phyloP scores from a whole-genome alignment of 2,329 filamentous ascomycete genomes.

The Chrysoporthe deuterocubensis region DNA sequence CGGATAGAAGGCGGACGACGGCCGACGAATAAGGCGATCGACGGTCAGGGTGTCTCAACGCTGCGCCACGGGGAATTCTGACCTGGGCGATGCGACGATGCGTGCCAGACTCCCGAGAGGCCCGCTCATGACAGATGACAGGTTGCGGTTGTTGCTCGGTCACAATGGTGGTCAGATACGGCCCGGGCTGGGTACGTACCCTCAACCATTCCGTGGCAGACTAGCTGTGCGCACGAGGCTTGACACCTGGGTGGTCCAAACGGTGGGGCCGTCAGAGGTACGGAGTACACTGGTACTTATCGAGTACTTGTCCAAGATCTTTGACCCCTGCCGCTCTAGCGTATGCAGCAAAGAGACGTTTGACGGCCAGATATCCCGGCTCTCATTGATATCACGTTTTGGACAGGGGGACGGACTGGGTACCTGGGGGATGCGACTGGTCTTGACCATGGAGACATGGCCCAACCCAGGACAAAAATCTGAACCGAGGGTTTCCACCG shows the following conservation, averaged over 20 bases:
- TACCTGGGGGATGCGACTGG: constrained; percentile 22
- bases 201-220: not conserved
- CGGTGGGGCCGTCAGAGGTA: constrained; percentile 6
- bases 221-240: constrained; percentile 11
- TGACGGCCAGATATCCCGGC: constrained; percentile 25
- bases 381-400: constrained; percentile 28
- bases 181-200: constrained; percentile 5
- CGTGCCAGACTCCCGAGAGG: not conserved
- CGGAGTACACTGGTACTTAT: constrained; percentile 22
- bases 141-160: not conserved
- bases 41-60: not conserved
- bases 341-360: constrained; percentile 26
- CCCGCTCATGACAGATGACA: not conserved
- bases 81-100: not conserved
- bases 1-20: not conserved
- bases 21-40: not conserved
- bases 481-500: constrained; percentile 24
- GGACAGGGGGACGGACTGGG: constrained; percentile 27
- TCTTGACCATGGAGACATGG: constrained; percentile 26
- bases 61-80: not conserved
- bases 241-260: constrained; percentile 4
- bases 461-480: constrained; percentile 25
- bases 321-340: constrained; percentile 23
- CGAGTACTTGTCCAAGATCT: constrained; percentile 22
- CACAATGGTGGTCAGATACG: constrained; percentile 11